Percentiles rank a stretch among this genome's conserved stretches.
phyloP scores from a whole-genome alignment of 352 stramenopile genomes.

The Globisporangium paroecandrum region DNA sequence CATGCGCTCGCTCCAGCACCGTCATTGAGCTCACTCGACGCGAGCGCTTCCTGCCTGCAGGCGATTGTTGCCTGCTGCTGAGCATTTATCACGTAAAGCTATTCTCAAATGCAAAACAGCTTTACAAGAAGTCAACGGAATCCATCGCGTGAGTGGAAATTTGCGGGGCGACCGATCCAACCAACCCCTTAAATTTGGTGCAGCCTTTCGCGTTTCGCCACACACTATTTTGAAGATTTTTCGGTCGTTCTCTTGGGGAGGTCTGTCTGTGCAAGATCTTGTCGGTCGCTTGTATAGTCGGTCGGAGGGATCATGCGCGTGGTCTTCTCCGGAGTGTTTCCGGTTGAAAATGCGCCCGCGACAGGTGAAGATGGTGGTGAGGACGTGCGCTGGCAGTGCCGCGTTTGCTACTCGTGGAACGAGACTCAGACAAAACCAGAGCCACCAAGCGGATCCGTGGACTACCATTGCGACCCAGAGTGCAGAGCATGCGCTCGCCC shows the following conservation, averaged over 20 bases:
- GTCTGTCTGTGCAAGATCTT: too few species aligned
- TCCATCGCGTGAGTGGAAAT: not conserved
- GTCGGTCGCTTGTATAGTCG: too few species aligned
- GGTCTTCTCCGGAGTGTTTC: slow-evolving; percentile 11
- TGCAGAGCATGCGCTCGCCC: slow-evolving; percentile 23
- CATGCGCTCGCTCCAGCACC: not conserved
- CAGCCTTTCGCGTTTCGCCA: not conserved
- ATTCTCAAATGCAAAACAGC: too few species aligned
- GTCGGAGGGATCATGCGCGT: slow-evolving; percentile 1
- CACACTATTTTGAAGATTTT: too few species aligned
- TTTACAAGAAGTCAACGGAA: too few species aligned
- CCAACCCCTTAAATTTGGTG: not conserved
- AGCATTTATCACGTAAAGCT: not conserved
- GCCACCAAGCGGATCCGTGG: too few species aligned
- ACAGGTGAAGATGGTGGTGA: not conserved
- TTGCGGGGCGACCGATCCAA: not conserved
- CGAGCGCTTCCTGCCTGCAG: not conserved
- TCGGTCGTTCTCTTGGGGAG: too few species aligned
- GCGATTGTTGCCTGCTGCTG: too few species aligned
- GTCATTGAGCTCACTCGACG: not conserved
- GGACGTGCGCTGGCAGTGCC: slow-evolving; percentile 16
- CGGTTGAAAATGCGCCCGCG: not conserved
- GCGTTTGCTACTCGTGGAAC: slow-evolving; percentile 22
- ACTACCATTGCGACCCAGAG: not conserved
- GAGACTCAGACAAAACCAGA: not conserved